Evolutionary conservation across 1,284 basidiomycete species (phyloP).

Genomic region (Ceratobasidium sp.): DNA sequence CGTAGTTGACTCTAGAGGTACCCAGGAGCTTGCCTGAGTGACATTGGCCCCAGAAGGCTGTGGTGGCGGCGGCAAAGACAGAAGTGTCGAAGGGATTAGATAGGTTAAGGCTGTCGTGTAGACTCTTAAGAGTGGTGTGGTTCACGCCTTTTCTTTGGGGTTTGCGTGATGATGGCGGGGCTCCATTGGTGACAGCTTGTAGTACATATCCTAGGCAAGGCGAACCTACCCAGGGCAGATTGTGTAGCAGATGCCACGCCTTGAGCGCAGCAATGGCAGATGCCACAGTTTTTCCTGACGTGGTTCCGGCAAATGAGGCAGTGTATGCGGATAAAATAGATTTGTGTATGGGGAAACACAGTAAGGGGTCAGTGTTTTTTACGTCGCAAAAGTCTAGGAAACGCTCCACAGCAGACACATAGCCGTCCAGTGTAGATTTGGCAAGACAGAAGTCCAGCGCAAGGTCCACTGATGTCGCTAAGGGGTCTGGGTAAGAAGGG

Average conservation of each 20-base stretch:
- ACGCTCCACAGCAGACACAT: not conserved
- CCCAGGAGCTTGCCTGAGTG: constrained; percentile 42
- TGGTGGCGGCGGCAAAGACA: not conserved
- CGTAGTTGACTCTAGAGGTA: not conserved
- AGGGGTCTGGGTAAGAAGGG: not conserved
- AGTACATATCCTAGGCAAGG: constrained; percentile 51
- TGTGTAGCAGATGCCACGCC: constrained; percentile 55
- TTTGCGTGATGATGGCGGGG: constrained; percentile 50
- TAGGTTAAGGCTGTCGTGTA: constrained; percentile 10
- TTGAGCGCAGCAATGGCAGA: constrained; percentile 50
- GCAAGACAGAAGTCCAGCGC: constrained; percentile 1
- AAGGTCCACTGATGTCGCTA: not conserved
- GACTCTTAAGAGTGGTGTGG: not conserved
- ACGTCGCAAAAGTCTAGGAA: not conserved
- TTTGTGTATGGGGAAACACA: constrained; percentile 53
- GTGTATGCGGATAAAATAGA: constrained; percentile 54
- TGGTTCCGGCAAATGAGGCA: constrained; percentile 49
- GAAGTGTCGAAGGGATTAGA: constrained; percentile 16
- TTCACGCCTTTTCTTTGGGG: not conserved
- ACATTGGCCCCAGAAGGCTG: constrained; percentile 40
- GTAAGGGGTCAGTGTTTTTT: not conserved
- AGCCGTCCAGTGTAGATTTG: not conserved
- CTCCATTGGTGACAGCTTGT: constrained; percentile 51
- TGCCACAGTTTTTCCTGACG: constrained; percentile 49
- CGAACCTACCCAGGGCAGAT: constrained; percentile 52